Base-by-base conservation (phyloP, 2,329 filamentous ascomycete species). In the Aspergillus sojae region DNA sequence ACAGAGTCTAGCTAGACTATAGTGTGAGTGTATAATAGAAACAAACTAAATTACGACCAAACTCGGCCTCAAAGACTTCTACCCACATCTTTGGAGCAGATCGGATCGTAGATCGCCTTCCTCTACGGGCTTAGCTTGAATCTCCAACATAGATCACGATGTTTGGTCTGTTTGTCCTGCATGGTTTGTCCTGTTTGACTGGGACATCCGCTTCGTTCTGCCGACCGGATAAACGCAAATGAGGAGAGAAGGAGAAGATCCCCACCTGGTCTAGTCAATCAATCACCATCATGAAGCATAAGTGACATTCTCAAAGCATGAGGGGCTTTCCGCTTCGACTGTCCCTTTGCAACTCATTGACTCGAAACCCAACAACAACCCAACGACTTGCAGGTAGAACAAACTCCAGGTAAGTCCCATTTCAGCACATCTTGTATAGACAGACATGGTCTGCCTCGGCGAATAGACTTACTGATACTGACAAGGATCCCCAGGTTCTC, bases 171-270 rank as follows among this genome's bases (percentile, higher is more conserved):
- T 36, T 36, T 36, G 34, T 7, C 34, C 14, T 16, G 1, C 10
- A 1, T 34, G 11, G 46, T 50, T 50, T 50, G 46, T 32, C 16
- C 14, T 50, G 46, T 50, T 50, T 50, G 46, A 23, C 26, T 26
- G 23, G 12, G 5, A 11, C 19, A 50, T 50, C 46, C 46, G 23
- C 14, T 50, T 30, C 14, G 46, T 50, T 50, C 46, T 50, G 46
- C 46, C 46, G 46, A 50, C 16, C 46, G 46, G 46, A 30, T 50
- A 50, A 50, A 50, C 46, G 46, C 46, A 50, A 50, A 50, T 26
- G 23, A 50, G 46, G 10, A 41, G 39, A 41, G 16, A 9, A 41
- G 34, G 39, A 41, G 19, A 41, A 19, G 39, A 41, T 41, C 46
- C 26, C 46, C 46, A 50, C 46, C 46, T 9, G 12, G 16, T 50